Percentiles rank a stretch among this genome's conserved stretches.
phyloP scores from a whole-genome alignment of 2,329 filamentous ascomycete species.

The Fusarium sp. region DNA sequence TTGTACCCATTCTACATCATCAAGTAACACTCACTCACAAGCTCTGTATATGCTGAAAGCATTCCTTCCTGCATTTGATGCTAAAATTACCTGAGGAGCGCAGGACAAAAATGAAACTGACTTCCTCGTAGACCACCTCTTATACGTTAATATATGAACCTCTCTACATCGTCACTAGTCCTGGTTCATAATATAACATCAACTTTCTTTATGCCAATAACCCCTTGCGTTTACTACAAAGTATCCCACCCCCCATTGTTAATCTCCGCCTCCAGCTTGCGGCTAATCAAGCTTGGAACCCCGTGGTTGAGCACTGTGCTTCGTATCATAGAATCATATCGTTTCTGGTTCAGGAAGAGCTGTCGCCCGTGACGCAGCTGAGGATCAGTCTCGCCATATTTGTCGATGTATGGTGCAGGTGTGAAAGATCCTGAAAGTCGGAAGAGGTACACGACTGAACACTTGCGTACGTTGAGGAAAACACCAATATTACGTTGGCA shows the following conservation, averaged over 20 bases:
- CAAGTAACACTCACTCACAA: not conserved
- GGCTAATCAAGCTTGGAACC: slow-evolving; percentile 88
- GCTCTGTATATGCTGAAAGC: not conserved
- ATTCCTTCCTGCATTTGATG: slow-evolving; percentile 25
- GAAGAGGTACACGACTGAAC: slow-evolving; percentile 89
- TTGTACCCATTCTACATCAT: not conserved
- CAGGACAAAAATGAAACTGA: slow-evolving; percentile 13
- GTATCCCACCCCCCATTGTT: slow-evolving; percentile 99
- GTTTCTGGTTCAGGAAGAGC: slow-evolving; percentile 90
- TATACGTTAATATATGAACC: slow-evolving; percentile 6
- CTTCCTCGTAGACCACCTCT: slow-evolving; percentile 10
- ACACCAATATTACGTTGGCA: slow-evolving; percentile 92
- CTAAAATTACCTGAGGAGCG: not conserved
- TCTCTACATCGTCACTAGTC: slow-evolving; percentile 1
- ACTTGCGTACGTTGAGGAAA: slow-evolving; percentile 97
- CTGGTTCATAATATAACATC: not conserved
- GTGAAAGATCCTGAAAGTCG: slow-evolving; percentile 85
- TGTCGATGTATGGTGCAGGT: slow-evolving; percentile 92
- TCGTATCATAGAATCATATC: slow-evolving; percentile 89
- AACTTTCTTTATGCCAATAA: slow-evolving; percentile 6
- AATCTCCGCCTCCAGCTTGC: slow-evolving; percentile 93
- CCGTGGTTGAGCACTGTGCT: slow-evolving; percentile 89
- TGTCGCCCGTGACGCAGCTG: slow-evolving; percentile 89
- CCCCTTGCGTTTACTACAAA: slow-evolving; percentile 42
- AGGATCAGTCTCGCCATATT: slow-evolving; percentile 95